Evolutionary conservation across 768 basidiomycete species (phyloP), one percentile per base, ranked within the genome.

Genomic region (Paxillus ammoniavirescens): DNA sequence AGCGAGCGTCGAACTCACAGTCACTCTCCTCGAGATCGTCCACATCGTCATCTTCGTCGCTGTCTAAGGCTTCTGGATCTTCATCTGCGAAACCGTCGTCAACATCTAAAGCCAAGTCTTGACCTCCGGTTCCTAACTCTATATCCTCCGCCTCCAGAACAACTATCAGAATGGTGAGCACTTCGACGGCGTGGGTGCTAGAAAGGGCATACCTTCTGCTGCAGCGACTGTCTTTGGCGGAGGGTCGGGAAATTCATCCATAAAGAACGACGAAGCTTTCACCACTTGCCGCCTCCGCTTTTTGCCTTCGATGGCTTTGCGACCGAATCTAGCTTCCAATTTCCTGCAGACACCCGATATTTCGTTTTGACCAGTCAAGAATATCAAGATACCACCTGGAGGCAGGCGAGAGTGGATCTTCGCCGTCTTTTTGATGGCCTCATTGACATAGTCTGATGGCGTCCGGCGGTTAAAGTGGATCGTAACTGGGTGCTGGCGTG

Each of bases 281-380:
- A 64, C 58, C 38, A 60, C 47, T 33, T 58, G 61, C 53, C 61
- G 65, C 58, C 65, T 74, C 61, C 66, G 77, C 60, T 72, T 76
- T 63, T 80, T 81, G 46, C 74, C 75, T 49, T 81, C 75, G 30
- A 91, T 69, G 8, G 84, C 84, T 64, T 82, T 86, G 51, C 67
- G 65, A 1, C 93, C 84, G 63, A 89, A 98, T 63, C 77, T 83
- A 42, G 82, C 81, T 64, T 95, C 89, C 48, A 99, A 71, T 64
- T 83, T 87, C 62, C 82, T 78, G 66, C 92, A 95, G 2, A 97
- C 82, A 3, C 88, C 87, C 13, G 78, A 77, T 61, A 99, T 98
- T 73, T 99, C 97, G 57, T 91, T 91, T 70, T 98, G 96, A 18
- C 97, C 97, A 0, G 97, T 98, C 58, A 98, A 74, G 68, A 97